Conservation (phyloP, 108 stramenopile species). For the Cyclostephanos tholiformis region DNA sequence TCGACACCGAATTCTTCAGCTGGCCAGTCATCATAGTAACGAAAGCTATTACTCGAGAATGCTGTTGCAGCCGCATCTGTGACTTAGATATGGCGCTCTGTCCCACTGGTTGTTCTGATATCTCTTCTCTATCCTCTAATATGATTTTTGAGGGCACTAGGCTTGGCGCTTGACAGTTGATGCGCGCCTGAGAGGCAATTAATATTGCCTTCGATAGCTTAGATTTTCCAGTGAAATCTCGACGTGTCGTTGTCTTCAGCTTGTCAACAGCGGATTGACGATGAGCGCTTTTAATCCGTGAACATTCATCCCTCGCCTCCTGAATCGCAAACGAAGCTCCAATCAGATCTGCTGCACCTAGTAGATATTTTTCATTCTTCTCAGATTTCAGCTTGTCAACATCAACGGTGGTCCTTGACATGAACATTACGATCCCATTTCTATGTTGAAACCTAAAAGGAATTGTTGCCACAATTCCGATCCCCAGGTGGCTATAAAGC, state of each 20-base stretch:
- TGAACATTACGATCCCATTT: conserved; percentile 43
- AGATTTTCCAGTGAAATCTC: neutral
- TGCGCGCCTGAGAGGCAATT: neutral
- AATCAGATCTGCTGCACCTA: conserved; percentile 29
- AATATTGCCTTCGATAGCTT: neutral
- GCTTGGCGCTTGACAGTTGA: too few species aligned
- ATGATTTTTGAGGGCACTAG: too few species aligned
- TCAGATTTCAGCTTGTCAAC: conserved; percentile 2
- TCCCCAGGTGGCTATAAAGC: conserved; percentile 13
- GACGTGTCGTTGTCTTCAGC: neutral
- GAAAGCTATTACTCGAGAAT: neutral
- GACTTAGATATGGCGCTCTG: neutral
- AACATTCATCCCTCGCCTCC: conserved; percentile 23
- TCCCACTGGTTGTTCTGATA: too few species aligned
- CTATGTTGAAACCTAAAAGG: conserved; percentile 23
- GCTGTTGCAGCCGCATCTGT: neutral
- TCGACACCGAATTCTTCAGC: conserved; percentile 18
- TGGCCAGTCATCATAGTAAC: neutral
- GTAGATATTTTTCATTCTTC: conserved; percentile 34
- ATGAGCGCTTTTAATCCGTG: neutral
- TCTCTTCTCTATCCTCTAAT: too few species aligned
- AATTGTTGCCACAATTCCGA: conserved; percentile 42
- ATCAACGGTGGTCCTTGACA: conserved; percentile 24
- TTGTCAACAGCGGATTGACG: conserved; percentile 25
- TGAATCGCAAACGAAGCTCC: conserved; percentile 30